Base-by-base conservation (phyloP, 768 basidiomycete species). In the Rhodotorula paludigena region DNA sequence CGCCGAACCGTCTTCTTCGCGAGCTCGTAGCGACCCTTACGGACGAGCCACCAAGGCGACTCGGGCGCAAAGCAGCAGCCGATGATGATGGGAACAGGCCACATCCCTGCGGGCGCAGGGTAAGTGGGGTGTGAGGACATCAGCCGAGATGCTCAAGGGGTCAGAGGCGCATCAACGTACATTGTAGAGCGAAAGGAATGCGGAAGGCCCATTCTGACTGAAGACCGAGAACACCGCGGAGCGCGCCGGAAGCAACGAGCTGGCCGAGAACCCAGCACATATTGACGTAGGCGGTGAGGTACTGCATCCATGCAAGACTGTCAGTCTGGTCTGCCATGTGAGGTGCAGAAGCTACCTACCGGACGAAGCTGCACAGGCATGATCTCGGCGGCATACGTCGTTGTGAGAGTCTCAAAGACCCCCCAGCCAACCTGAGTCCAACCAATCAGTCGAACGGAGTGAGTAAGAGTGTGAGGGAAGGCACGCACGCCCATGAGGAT, bases 211-310 rank as follows among this genome's bases (percentile, higher is more conserved):
- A 76, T 30, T 75, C 60, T 18, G 63, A 64, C 2, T 71, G 60
- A 55, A 76, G 69, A 28, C 51, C 45, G 1, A 75, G 62, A 1
- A 44, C 60, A 16, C 68, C 77, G 35, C 70, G 60, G 42, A 76
- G 57, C n/a, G 77, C 75, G 42, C 74, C 77, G 8, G 71, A 69
- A 10, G 70, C 64, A 28, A 77, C 41, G 28, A 77, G 54, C 44
- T 75, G 74, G 18, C 76, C 75, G 53, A 75, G 63, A 49, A 73
- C 71, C 77, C 77, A 80, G 67, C 79, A 80, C n/a, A 77, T 74
- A 64, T 79, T 80, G 66, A 78, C 75, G 64, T 75, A 76, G 28
- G 70, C 63, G 21, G 76, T 74, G n/a, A 77, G 62, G 67, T 75
- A 75, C 30, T 68, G 51, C 32, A n/a, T 11, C 2, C 18, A 11